Percentiles rank a stretch among this genome's conserved stretches.
Evolutionary conservation across 441 rosid species (phyloP).

Genomic region (Pelargonium myrrhifolium): DNA sequence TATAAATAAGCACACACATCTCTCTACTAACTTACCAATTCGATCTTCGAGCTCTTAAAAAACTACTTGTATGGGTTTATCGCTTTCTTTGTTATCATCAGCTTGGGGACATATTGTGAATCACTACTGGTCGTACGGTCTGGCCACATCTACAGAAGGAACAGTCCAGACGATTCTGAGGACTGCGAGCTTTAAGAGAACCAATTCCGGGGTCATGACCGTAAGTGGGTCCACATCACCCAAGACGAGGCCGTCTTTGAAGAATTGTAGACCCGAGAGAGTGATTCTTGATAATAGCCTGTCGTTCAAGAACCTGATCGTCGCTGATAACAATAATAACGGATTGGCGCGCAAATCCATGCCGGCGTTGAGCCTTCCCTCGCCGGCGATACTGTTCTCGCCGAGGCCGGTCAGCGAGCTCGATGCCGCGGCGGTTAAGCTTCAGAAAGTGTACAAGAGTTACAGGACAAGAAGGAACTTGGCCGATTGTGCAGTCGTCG

Average conservation of each 20-base stretch:
- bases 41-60: no score
- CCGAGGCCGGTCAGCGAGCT: conserved; percentile 65
- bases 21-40: no score
- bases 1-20: no score
- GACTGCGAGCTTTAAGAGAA: conserved; percentile 20
- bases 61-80: neutral
- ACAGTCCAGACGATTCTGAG: neutral
- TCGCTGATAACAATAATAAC: conserved; percentile 15
- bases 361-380: conserved; percentile 40
- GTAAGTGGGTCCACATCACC: conserved; percentile 20
- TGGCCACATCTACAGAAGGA: neutral
- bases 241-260: conserved; percentile 29
- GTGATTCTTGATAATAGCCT: conserved; percentile 33
- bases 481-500: conserved; percentile 63
- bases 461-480: conserved; percentile 60
- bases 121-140: neutral
- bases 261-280: conserved; percentile 40
- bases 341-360: conserved; percentile 14
- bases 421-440: conserved; percentile 62
- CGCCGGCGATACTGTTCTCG: conserved; percentile 43
- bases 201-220: conserved; percentile 30
- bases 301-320: conserved; percentile 33
- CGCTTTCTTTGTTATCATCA: conserved; percentile 3
- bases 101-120: conserved; percentile 11
- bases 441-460: conserved; percentile 65